Percentiles rank a stretch among this genome's conserved stretches.
Conservation (phyloP, 2,329 filamentous ascomycete species). For the Nothopassalora personata region DNA sequence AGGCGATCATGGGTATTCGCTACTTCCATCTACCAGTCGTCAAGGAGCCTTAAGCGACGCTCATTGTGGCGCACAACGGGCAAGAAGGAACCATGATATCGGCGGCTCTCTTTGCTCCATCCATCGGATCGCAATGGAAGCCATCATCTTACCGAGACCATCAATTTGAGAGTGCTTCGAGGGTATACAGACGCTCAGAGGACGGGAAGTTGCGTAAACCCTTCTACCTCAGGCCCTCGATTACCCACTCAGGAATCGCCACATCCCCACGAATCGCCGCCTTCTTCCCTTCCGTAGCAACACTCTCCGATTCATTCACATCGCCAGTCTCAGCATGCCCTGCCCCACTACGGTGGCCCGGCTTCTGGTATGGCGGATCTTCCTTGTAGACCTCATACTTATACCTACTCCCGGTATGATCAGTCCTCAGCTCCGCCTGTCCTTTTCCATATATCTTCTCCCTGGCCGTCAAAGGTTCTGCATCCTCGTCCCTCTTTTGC, state of each 20-base stretch:
- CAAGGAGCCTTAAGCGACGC: no score
- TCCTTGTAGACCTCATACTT: constrained; percentile 60
- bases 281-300: background rate
- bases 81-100: no score
- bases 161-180: no score
- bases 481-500: constrained; percentile 30
- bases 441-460: constrained; percentile 53
- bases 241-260: background rate
- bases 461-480: constrained; percentile 17
- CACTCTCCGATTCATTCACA: background rate
- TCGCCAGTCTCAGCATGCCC: background rate
- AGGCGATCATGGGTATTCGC: no score
- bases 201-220: no score
- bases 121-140: no score
- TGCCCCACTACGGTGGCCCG: background rate
- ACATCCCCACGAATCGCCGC: background rate
- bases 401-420: constrained; percentile 56
- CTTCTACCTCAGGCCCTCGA: background rate
- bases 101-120: no score
- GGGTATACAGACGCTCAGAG: no score
- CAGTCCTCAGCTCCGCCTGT: constrained; percentile 51
- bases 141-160: no score
- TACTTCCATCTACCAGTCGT: no score
- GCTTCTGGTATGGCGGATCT: constrained; percentile 33
- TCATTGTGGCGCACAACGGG: no score